Base-by-base conservation (phyloP, 208 protist species). In the Acanthamoeba lenticulata region DNA sequence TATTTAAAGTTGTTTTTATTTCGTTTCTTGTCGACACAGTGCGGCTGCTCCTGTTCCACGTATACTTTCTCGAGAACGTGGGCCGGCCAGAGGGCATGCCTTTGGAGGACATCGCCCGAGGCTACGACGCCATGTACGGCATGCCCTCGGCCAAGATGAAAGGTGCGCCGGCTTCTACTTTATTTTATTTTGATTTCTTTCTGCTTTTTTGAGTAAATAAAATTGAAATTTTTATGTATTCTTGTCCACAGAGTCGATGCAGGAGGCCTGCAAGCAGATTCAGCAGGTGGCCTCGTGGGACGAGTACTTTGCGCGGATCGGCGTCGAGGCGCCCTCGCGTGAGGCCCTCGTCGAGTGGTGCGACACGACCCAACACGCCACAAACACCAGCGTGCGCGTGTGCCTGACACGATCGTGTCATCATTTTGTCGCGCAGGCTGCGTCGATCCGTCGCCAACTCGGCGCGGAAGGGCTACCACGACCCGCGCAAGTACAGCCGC, bases 41-140 rank as follows among this genome's bases (percentile, higher is more conserved):
- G 65, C 65, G 65, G 7, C 29, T 74, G 17, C 65, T 74, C 7
- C n/a, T 74, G n/a, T 74, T 74, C 65, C 65, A 74, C 36, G 65
- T 74, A 17, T 74, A 74, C 27, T 74, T 74, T 27, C 65, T 74
- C 15, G 65, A 74, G 65, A 74, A 74, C 36, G 65, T 74, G 65
- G 65, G 65, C n/a, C n/a, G 65, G 27, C 65, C 65, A 2, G 65
- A 74, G 65, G 65, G 65, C 65, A 74, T 74, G 65, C 21, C 65
- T 9, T 29, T 74, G 24, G 65, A 74, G 65, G 65, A 74, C 36
- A 74, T 74, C 9, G 65, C 65, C 9, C 65, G 38, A 29, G 36
- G 65, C 65, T 74, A 74, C 65, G 65, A 74, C 17, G 65, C 65
- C 65, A 74, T 74, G 65, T 74, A 74, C 36, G 65, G 65, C 65